Percentiles rank a stretch among this genome's conserved stretches.
Conservation (phyloP, 2,329 filamentous ascomycete genomes). For the Aschersonia sp. region DNA sequence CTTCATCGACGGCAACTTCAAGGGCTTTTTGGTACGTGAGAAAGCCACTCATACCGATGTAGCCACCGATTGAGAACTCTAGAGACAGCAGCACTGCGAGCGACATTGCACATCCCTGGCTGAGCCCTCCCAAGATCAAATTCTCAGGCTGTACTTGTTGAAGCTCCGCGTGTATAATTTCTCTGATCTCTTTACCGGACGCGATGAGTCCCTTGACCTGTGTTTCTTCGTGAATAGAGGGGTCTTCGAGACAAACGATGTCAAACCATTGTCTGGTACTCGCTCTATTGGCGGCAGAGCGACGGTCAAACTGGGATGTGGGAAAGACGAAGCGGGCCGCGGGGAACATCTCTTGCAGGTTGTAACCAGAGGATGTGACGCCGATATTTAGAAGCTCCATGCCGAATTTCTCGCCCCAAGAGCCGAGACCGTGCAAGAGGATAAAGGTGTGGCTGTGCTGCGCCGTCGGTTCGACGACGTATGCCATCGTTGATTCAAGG, state of each 20-base stretch:
- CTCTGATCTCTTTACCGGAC: slow-evolving; percentile 19
- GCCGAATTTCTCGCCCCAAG: slow-evolving; percentile 18
- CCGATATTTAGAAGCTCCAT: slow-evolving; percentile 16
- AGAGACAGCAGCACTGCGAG: slow-evolving; percentile 26
- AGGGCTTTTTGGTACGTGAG: slow-evolving; percentile 24
- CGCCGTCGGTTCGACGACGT: not conserved
- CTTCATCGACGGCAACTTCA: slow-evolving; percentile 9
- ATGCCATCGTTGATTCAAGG: not conserved
- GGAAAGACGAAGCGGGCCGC: slow-evolving; percentile 35
- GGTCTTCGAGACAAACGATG: slow-evolving; percentile 23
- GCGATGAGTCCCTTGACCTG: slow-evolving; percentile 30
- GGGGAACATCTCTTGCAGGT: slow-evolving; percentile 18
- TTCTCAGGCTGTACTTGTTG: slow-evolving; percentile 16
- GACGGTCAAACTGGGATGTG: slow-evolving; percentile 28
- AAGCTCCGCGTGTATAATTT: slow-evolving; percentile 19
- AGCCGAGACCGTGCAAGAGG: slow-evolving; percentile 16
- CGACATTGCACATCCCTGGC: slow-evolving; percentile 35
- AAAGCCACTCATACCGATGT: slow-evolving; percentile 32
- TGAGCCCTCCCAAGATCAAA: slow-evolving; percentile 35
- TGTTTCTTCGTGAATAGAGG: too few relatives aligned
- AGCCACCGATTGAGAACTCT: slow-evolving; percentile 22
- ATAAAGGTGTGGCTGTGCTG: slow-evolving; percentile 1
- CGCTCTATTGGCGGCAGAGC: slow-evolving; percentile 24
- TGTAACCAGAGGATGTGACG: slow-evolving; percentile 9
- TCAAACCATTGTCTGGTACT: slow-evolving; percentile 38